Evolutionary conservation across 2,329 filamentous ascomycete genomes (phyloP), one percentile per base, ranked within the genome.

Genomic region (Pseudocercospora fijiensis): DNA sequence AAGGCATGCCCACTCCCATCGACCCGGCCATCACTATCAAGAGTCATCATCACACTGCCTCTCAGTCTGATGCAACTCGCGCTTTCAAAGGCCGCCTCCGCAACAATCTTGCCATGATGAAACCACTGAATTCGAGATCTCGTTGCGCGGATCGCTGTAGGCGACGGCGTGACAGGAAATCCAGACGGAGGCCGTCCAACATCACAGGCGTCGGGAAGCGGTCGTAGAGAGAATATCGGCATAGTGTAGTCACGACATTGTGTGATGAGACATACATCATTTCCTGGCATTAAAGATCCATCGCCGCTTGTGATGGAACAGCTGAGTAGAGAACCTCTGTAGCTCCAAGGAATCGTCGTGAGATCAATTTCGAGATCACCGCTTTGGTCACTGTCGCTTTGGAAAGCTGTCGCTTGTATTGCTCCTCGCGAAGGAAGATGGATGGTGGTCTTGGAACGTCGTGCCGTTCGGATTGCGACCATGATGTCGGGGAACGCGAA

Each of bases 231-330:
- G 10, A 57, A 57, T 27, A 57, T 26, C 3, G 55, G 55, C 30
- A 43, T 43, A n/a, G 55, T 57, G 27, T 57, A 57, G 11, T 57
- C 55, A 18, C 55, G 28, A 45, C 55, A 57, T 57, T 57, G 55
- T 4, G 55, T 57, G 33, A 57, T 27, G 30, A 57, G 55, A 13
- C 45, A 57, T 1, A 57, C 55, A 41, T 57, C 30, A 43, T 45
- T 41, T 27, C 55, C 55, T 5, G 55, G 55, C 55, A 18, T 57
- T 9, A 57, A 27, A 13, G 30, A 24, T n/a, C 55, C 55, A 43
- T 57, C 20, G 33, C 55, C 55, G n/a, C 55, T 57, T 33, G 43
- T 57, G 30, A 27, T 43, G 20, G 55, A 57, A 26, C 30, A 57
- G 55, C 55, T 57, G 8, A 57, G 22, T 43, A 57, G 24, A 24